Evolutionary conservation across 2,329 filamentous ascomycete species (phyloP).

Genomic region (Drechslerella coelobrocha): DNA sequence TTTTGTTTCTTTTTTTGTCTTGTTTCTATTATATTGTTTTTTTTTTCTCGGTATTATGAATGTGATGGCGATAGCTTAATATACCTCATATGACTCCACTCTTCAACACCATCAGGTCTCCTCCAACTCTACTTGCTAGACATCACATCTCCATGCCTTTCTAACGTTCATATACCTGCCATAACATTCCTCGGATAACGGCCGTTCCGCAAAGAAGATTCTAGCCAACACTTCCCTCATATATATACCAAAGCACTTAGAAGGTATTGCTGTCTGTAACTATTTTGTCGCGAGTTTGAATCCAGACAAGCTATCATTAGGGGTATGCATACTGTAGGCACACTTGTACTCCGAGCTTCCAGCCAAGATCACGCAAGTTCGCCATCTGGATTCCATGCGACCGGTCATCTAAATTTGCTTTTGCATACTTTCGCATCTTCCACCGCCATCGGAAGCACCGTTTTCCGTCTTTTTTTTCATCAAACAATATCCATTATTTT

Average conservation of each 20-base stretch:
- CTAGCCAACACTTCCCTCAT: no score
- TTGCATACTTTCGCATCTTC: not conserved
- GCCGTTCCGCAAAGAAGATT: not conserved
- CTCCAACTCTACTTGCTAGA: slow-evolving; percentile 2
- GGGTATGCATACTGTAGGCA: not conserved
- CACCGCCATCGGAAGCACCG: not conserved
- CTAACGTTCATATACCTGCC: no score
- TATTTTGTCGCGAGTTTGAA: not conserved
- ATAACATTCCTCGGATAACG: not conserved
- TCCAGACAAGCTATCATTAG: not conserved
- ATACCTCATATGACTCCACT: slow-evolving; percentile 34
- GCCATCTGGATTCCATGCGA: not conserved
- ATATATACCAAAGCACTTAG: no score
- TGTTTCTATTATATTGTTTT: not conserved
- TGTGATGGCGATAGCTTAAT: no score
- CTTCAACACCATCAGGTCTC: slow-evolving; percentile 34
- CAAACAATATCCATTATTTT: not conserved
- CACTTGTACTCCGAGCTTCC: not conserved
- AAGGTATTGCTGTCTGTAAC: not conserved
- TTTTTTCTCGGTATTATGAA: not conserved
- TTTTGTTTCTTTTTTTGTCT: not conserved
- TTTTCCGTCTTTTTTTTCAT: not conserved
- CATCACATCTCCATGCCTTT: slow-evolving; percentile 27
- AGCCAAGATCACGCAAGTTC: not conserved
- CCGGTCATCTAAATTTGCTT: not conserved